Evolutionary conservation across 1,139 yeast genomes (phyloP), one percentile per base, ranked within the genome.

Genomic region (Magnusiomyces ingens): DNA sequence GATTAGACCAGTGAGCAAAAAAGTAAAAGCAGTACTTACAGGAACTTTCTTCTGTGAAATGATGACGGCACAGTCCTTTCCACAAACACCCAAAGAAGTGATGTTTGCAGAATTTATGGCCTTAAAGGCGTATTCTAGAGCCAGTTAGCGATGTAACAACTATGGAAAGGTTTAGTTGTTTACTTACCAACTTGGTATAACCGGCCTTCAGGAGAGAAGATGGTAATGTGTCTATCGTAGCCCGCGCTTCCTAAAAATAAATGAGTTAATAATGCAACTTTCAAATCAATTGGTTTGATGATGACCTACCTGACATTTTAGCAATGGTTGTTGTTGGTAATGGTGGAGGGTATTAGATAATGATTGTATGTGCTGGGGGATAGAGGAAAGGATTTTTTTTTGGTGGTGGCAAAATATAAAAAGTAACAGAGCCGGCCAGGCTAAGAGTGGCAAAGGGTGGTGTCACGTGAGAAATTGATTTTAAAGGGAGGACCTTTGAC

Each of bases 201-300:
- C 72, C 99, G 84, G 51, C 99, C 99, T 71, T 93, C 99, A 26
- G 99, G 99, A 49, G 98, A 91, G 75, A 93, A 93, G 67, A 93
- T 91, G 43, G 99, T 93, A 70, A 93, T 93, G 72, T 93, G 99
- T 76, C 99, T 86, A 75, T 93, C 99, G 71, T 91, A 93, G 55
- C 98, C 99, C 40, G 98, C 76, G 57, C 71, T 66, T 52, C 62
- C 65, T 60, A 17, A 6, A 12, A 37, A 17, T 40, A 18, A 43
- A 40, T 15, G 21, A 17, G 21, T 15, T 21, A 26, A 38, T 12
- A 17, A 37, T 26, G 18, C 18, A 37, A 21, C 47, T 43, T 52
- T 45, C 21, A 48, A 48, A 29, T n/a, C 12, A 8, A 41, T 21
- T 21, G 36, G 22, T 22, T 17, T 3, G 15, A 19, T 17, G 29